These are phyloP conservation scores for Clarireedia paspali DNA, from an alignment of 2,329 filamentous ascomycete genomes.

Conservation along the genomic window DNA sequence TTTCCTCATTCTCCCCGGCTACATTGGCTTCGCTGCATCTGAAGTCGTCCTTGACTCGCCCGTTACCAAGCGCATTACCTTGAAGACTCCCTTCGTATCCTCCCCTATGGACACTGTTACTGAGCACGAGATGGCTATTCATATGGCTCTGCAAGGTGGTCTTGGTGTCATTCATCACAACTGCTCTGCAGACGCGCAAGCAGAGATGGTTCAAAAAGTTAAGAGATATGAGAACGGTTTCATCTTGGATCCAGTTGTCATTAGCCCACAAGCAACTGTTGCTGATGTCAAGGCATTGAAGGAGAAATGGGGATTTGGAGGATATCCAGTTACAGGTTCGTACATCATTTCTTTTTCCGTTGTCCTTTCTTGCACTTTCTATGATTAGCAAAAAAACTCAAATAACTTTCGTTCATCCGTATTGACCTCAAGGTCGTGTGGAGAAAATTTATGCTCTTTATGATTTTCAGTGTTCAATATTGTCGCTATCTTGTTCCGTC, in stretches of 20 bases:
- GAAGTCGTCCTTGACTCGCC: conserved; percentile 83
- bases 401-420: conserved; percentile 99
- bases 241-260: conserved; percentile 91
- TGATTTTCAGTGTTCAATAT: conserved; percentile 28
- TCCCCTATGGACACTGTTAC: conserved; percentile 99
- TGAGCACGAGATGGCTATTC: conserved; percentile 98
- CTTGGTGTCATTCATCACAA: conserved; percentile 98
- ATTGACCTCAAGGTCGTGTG: conserved; percentile 84
- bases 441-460: conserved; percentile 53
- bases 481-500: conserved; percentile 6
- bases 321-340: conserved; percentile 97
- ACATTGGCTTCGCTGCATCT: conserved; percentile 94
- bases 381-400: conserved; percentile 74
- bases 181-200: conserved; percentile 94
- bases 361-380: conserved; percentile 30
- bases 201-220: conserved; percentile 98
- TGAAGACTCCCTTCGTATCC: conserved; percentile 95
- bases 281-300: conserved; percentile 87
- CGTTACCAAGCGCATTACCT: conserved; percentile 87
- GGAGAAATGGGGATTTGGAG: conserved; percentile 97
- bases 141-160: conserved; percentile 84
- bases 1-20: conserved; percentile 92
- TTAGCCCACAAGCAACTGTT: conserved; percentile 79
- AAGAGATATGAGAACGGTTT: conserved; percentile 99
- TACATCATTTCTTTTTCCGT: conserved; percentile 20